Base-by-base conservation (phyloP, 106 monocot species). In the Dioscorea alata region DNA sequence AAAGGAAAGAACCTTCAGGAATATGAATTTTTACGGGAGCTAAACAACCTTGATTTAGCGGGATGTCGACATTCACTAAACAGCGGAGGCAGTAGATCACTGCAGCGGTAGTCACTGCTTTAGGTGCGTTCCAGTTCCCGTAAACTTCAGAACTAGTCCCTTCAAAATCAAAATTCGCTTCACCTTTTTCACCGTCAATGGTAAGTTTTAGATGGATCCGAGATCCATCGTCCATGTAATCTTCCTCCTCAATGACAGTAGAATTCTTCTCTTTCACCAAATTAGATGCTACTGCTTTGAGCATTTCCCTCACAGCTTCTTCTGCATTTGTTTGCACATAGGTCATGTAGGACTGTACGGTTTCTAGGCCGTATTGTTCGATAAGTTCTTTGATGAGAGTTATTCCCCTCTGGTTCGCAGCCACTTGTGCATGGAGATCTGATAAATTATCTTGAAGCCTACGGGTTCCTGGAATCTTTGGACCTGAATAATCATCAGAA, bases 201-300 rank as follows among this genome's bases (percentile, higher is more conserved):
- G 72, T 80, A 50, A 97, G 86, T 35, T 82, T 89, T n/a, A 97
- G 63, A 49, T 83, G 88, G 65, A 97, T 84, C 1, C 73, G 61
- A 1, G 96, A 92, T 0, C 96, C 96, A 79, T 97, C 96, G 63
- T 97, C 96, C 96, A 97, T 97, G 50, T 78, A 92, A 68, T 97
- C 96, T 79, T 97, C 86, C 67, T 89, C 89, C 70, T 92, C 78
- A 4, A 92, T 72, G 19, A 80, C 49, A 48, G 73, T 54, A 18
- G 78, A 78, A 5, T 80, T 76, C 15, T 75, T 79, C 63, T 74
- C 77, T 4, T 73, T 71, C 35, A 75, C 69, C 22, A 91, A 69
- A 77, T 73, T 78, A 23, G 75, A 64, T 60, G 87, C 86, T 48
- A 92, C 76, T 13, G 71, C 14, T 70, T 87, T 92, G 15, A 97